phyloP scores from a whole-genome alignment of 306 rosid species.

The Pyrus pyrifolia region DNA sequence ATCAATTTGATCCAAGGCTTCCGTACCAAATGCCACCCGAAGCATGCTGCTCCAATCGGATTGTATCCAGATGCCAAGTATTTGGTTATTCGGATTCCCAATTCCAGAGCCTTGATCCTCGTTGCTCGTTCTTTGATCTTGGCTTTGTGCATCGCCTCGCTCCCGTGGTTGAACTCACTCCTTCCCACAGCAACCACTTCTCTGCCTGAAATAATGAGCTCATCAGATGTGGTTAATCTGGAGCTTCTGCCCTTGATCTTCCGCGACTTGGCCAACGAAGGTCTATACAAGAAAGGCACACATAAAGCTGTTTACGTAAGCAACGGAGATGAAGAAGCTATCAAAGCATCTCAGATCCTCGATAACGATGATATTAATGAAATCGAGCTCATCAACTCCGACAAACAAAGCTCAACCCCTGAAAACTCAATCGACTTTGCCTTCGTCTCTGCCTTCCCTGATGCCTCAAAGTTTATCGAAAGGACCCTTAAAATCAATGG shows the following conservation, averaged over 20 bases:
- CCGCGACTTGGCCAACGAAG: constrained; percentile 45
- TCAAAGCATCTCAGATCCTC: not conserved
- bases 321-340: not conserved
- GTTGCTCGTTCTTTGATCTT: constrained; percentile 18
- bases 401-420: constrained; percentile 20
- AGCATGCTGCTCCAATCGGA: constrained; percentile 7
- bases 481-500: constrained; percentile 37
- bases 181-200: not conserved
- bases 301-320: constrained; percentile 20
- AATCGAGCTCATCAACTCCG: constrained; percentile 16
- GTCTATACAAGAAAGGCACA: constrained; percentile 17
- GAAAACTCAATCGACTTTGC: constrained; percentile 34
- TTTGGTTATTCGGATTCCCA: constrained; percentile 27
- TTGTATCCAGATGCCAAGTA: constrained; percentile 23
- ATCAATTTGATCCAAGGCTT: constrained; percentile 23
- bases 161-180: constrained; percentile 23
- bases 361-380: not conserved
- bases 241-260: constrained; percentile 24
- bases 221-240: not conserved
- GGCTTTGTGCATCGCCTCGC: constrained; percentile 19
- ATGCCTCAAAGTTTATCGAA: constrained; percentile 32
- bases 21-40: constrained; percentile 4
- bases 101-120: constrained; percentile 20
- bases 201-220: not conserved
- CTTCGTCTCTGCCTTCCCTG: constrained; percentile 23